phyloP scores from a whole-genome alignment of 345 rosid genomes.

The Rhizophora mangle region DNA sequence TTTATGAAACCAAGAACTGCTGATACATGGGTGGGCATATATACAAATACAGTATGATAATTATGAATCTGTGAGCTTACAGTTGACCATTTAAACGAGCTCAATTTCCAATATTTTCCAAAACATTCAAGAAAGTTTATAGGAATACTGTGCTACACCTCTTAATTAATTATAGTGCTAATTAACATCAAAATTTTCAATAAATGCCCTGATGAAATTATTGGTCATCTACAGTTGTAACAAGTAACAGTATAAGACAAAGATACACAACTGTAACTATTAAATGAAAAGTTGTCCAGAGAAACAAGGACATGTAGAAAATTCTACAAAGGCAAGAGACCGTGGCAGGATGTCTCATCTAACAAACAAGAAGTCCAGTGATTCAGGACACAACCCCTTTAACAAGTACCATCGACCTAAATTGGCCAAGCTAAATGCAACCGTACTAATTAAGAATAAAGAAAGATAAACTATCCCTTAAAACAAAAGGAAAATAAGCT shows the following conservation, averaged over 20 bases:
- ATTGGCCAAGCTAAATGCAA: constrained; percentile 17
- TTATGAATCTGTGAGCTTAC: constrained; percentile 20
- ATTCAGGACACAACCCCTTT: constrained; percentile 3
- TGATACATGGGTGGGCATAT: no score
- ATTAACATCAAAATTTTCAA: not conserved
- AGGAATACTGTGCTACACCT: constrained; percentile 5
- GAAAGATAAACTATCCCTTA: not conserved
- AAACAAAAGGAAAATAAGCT: no score
- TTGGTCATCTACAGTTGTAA: no score
- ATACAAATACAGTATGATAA: constrained; percentile 2
- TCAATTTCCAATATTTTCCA: constrained; percentile 33
- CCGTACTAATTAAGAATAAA: constrained; percentile 5
- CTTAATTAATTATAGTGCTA: constrained; percentile 8
- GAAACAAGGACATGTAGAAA: not conserved
- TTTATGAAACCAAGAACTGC: no score
- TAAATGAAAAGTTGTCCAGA: constrained; percentile 16
- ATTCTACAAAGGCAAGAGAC: constrained; percentile 12
- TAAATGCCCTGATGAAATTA: no score
- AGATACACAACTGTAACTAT: constrained; percentile 14
- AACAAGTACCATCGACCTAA: not conserved
- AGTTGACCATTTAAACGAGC: constrained; percentile 56
- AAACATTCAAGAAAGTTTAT: constrained; percentile 23
- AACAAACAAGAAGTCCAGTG: constrained; percentile 14
- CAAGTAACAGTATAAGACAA: not conserved
- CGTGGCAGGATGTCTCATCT: constrained; percentile 5